These are phyloP conservation scores for Ustilago xerochloae DNA, from an alignment of 1,284 basidiomycete genomes.

Conservation along the genomic window DNA sequence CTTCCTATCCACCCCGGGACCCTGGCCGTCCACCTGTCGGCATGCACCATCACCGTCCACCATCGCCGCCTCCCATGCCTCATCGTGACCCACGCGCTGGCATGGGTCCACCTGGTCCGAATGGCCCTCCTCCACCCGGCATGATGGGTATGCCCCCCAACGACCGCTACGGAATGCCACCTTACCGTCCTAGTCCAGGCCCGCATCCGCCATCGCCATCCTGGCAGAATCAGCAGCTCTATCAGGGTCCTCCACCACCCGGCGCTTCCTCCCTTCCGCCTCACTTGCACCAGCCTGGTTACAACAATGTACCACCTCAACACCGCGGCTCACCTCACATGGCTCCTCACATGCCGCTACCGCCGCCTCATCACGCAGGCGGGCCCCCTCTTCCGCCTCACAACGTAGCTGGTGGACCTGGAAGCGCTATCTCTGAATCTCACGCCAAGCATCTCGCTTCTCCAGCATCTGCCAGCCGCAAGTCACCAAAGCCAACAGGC, in stretches of 20 bases:
- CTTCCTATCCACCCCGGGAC: constrained; percentile 34
- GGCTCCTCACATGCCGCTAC: constrained; percentile 42
- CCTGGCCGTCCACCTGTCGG: constrained; percentile 32
- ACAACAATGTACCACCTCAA: constrained; percentile 34
- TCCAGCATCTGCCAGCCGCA: constrained; percentile 37
- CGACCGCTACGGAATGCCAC: constrained; percentile 40
- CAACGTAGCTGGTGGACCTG: constrained; percentile 20
- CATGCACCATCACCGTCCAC: constrained; percentile 46
- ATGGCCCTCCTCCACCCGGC: constrained; percentile 34
- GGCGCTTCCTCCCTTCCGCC: constrained; percentile 32
- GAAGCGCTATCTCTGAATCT: constrained; percentile 36
- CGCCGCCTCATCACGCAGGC: constrained; percentile 25
- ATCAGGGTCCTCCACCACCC: constrained; percentile 33
- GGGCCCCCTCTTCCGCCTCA: constrained; percentile 25
- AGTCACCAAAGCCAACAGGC: constrained; percentile 36
- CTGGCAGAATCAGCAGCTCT: constrained; percentile 50
- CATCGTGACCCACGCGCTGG: constrained; percentile 39
- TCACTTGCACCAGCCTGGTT: constrained; percentile 37
- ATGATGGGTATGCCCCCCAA: constrained; percentile 48
- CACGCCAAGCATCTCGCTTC: constrained; percentile 41
- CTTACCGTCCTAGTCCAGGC: constrained; percentile 34
- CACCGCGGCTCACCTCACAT: constrained; percentile 40
- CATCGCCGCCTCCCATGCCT: constrained; percentile 42
- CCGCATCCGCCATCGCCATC: constrained; percentile 44
- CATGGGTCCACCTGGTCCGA: constrained; percentile 38